Conservation (phyloP, 1,284 basidiomycete genomes). For the Apiotrichum veenhuisii region DNA sequence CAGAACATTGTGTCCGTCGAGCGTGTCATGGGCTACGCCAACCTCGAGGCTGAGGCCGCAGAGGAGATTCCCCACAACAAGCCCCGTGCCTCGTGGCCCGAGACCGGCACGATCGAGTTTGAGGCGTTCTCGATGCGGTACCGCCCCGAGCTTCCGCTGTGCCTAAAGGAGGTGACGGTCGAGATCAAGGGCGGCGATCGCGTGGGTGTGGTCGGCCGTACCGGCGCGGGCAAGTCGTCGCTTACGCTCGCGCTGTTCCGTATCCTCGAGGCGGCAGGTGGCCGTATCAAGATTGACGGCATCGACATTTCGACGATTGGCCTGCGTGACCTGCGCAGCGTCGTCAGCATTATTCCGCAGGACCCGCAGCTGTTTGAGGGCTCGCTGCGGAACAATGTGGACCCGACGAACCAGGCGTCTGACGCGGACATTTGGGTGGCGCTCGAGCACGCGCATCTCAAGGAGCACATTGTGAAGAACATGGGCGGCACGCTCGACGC, state of each 20-base stretch:
- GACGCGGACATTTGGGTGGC: constrained; percentile 80
- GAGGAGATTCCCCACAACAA: constrained; percentile 64
- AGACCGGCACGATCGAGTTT: constrained; percentile 71
- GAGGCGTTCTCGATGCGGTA: constrained; percentile 75
- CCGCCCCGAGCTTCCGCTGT: constrained; percentile 71
- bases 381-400: constrained; percentile 56
- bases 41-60: constrained; percentile 72
- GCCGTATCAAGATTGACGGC: constrained; percentile 76
- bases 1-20: constrained; percentile 90
- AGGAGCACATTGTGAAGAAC: constrained; percentile 61
- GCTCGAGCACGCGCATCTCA: constrained; percentile 62
- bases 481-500: constrained; percentile 72
- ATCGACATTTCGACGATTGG: constrained; percentile 80
- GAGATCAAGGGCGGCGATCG: constrained; percentile 66
- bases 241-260: constrained; percentile 57
- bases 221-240: constrained; percentile 84
- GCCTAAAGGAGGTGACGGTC: constrained; percentile 69
- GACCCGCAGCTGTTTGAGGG: constrained; percentile 78
- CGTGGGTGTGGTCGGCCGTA: constrained; percentile 79
- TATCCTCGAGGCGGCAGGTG: constrained; percentile 75
- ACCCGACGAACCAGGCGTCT: constrained; percentile 54
- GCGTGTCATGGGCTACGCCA: constrained; percentile 60
- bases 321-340: constrained; percentile 61
- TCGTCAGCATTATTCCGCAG: constrained; percentile 88
- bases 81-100: constrained; percentile 68